Percentiles rank a stretch among this genome's conserved stretches.
Evolutionary conservation across 306 rosid genomes (phyloP).

Genomic region (Vachellia pachyceras): DNA sequence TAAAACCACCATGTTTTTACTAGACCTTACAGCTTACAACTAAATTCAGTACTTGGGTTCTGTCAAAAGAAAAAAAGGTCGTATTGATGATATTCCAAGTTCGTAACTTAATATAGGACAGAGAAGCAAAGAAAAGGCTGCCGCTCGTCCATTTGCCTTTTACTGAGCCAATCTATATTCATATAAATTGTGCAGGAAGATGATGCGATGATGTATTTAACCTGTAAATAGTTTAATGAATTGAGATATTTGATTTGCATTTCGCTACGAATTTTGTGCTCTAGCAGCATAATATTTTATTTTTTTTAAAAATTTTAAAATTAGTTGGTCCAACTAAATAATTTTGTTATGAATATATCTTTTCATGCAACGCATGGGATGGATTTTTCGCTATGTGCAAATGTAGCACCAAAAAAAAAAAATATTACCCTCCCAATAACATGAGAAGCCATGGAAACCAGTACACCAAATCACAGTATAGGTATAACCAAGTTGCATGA

Average conservation of each 20-base stretch:
- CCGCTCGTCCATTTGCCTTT: background rate
- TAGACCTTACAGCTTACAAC: background rate
- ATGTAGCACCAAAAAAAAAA: constrained; percentile 28
- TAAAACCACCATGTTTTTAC: background rate
- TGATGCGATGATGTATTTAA: background rate
- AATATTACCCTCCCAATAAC: background rate
- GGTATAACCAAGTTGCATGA: constrained; percentile 10
- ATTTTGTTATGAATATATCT: background rate
- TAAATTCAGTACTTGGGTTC: background rate
- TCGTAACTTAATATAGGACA: constrained; percentile 11
- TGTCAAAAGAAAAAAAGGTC: background rate
- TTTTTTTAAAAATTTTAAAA: background rate
- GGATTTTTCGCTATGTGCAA: background rate
- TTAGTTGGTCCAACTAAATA: background rate
- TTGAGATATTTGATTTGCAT: background rate
- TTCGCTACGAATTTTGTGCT: background rate
- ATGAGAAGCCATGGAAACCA: constrained; percentile 27
- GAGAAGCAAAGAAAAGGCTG: constrained; percentile 20
- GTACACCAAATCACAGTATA: constrained; percentile 26
- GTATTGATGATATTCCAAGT: background rate
- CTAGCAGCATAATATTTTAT: background rate
- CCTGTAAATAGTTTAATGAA: background rate
- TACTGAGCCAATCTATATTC: background rate
- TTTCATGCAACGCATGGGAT: background rate
- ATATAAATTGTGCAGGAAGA: background rate